A percentile compares a stretch with the other conserved stretches of the same genome.
Evolutionary conservation across 2,329 filamentous ascomycete species (phyloP).

Genomic region (Myotisia sp.): DNA sequence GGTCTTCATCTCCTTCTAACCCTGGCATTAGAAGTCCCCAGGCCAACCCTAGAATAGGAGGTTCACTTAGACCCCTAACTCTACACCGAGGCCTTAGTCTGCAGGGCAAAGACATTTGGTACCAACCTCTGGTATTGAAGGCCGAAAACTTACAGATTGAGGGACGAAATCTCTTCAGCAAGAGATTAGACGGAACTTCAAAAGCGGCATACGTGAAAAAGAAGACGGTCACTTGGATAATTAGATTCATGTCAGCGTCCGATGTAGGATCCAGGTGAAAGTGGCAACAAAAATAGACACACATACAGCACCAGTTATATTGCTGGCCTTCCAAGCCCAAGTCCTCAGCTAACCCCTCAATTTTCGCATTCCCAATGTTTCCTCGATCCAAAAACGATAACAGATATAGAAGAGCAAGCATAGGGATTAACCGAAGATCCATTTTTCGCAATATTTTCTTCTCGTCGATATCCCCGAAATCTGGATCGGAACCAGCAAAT

Average conservation of each 20-base stretch:
- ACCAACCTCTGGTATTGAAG: too few species aligned
- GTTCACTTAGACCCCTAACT: too few species aligned
- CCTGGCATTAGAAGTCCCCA: too few species aligned
- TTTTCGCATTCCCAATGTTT: constrained; percentile 19
- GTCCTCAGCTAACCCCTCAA: constrained; percentile 15
- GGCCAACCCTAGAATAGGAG: too few species aligned
- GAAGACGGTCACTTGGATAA: constrained; percentile 15
- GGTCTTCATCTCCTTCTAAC: too few species aligned
- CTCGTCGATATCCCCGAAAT: constrained; percentile 26
- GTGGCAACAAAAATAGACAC: background rate
- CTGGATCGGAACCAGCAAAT: constrained; percentile 4
- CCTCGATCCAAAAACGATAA: constrained; percentile 21
- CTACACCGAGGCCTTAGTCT: too few species aligned
- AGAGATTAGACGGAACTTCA: constrained; percentile 17
- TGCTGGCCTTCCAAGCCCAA: constrained; percentile 15
- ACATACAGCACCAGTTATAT: constrained; percentile 17
- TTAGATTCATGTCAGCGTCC: constrained; percentile 3
- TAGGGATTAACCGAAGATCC: constrained; percentile 27
- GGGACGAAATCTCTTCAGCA: constrained; percentile 19
- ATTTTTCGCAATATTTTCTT: constrained; percentile 30
- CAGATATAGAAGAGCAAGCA: constrained; percentile 26
- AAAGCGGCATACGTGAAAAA: constrained; percentile 16
- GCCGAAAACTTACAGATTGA: constrained; percentile 14
- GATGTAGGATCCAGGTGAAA: background rate
- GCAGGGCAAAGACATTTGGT: too few species aligned